Evolutionary conservation across 176 grass and related monocot genomes (phyloP), one percentile per base, ranked within the genome.

Genomic region (Tillandsia leiboldiana): DNA sequence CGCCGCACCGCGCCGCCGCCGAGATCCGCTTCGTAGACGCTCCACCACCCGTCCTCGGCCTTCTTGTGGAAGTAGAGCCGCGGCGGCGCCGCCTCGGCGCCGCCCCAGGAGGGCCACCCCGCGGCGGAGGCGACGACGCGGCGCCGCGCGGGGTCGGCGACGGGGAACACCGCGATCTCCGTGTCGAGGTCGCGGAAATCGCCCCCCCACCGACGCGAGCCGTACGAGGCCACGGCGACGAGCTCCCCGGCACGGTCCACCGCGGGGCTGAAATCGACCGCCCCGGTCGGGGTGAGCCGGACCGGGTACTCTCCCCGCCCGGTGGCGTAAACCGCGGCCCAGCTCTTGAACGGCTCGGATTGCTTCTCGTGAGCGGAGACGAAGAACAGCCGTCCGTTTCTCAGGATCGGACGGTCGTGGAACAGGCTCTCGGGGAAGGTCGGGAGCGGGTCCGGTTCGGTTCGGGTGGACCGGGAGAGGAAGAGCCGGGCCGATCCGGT

Each of bases 41-140:
- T 96, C 92, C 92, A 96, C 92, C 92, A 96, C 2, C 92, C 92
- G 75, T 96, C 92, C 0, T 92, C 86, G 0, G 86, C 88, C 64
- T 83, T 87, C 51, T 83, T 73, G 78, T 96, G 92, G 76, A 92
- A 96, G 73, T 91, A 89, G 33, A 42, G 33, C 33, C 33, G 33
- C 33, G 29, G 29, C 29, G 29, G 29, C 75, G 89, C 27, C 2
- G 82, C 69, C 29, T 49, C 50, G 3, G 91, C 88, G 15, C 86
- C 86, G 29, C 81, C 82, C 92, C 92, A 96, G 2, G 86, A 10
- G 12, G 92, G 92, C 92, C 92, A 96, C 54, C 92, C 92, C 11
- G 85, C 88, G 1, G 51, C 48, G 24, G 10, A 9, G 0, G 77
- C 75, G 9, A 76, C 63, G 18, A 89, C 83, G 73, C n/a, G 24